phyloP scores from a whole-genome alignment of 805 yeast species.

The Lachancea sp. region DNA sequence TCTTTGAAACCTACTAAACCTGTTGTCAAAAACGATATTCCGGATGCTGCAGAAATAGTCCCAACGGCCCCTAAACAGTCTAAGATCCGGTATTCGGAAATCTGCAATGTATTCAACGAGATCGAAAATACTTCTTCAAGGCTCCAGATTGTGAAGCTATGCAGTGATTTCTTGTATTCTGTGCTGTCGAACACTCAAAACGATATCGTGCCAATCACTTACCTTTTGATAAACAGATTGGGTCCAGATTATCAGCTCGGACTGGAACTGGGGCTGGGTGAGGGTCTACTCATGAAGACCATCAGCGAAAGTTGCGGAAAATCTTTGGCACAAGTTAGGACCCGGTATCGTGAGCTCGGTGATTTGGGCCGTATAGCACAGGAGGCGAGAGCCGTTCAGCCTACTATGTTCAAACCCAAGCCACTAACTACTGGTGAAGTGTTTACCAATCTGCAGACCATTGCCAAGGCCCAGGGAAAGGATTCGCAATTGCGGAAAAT shows the following conservation, averaged over 20 bases:
- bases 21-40: not conserved
- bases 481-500: constrained; percentile 78
- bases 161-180: constrained; percentile 64
- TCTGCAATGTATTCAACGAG: constrained; percentile 61
- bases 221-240: constrained; percentile 76
- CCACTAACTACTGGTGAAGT: constrained; percentile 70
- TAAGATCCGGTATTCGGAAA: constrained; percentile 32
- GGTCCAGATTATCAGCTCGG: constrained; percentile 94
- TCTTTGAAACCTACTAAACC: constrained; percentile 2
- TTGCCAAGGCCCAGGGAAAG: constrained; percentile 72
- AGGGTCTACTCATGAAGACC: constrained; percentile 79
- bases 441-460: constrained; percentile 63
- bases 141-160: constrained; percentile 68
- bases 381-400: constrained; percentile 74
- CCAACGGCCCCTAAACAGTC: constrained; percentile 4
- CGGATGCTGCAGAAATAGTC: not conserved
- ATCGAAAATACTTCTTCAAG: constrained; percentile 79
- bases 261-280: constrained; percentile 89
- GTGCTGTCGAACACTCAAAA: constrained; percentile 50
- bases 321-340: constrained; percentile 58
- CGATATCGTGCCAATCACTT: constrained; percentile 63
- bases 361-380: constrained; percentile 89
- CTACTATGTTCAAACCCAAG: constrained; percentile 89
- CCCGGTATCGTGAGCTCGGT: constrained; percentile 72
- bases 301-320: constrained; percentile 87